These are phyloP conservation scores for Eurotiales sp. DNA, from an alignment of 2,329 filamentous ascomycete genomes.

Conservation along the genomic window DNA sequence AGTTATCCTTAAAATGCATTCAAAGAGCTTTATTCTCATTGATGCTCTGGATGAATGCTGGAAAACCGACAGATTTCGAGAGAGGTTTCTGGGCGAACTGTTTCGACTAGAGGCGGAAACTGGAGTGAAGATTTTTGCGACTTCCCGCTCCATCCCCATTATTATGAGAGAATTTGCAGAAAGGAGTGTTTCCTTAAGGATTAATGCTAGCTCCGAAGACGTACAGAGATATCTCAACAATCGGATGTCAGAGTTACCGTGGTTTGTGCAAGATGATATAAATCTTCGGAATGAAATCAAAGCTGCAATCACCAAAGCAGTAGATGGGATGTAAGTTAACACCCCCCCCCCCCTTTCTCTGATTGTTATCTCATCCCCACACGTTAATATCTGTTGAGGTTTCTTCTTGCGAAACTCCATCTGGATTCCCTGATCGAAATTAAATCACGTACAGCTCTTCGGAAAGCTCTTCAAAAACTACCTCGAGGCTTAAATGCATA, in stretches of 20 bases:
- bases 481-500: slow-evolving; percentile 6
- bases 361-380: not conserved
- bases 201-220: slow-evolving; percentile 3
- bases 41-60: slow-evolving; percentile 22
- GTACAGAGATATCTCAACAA: not conserved
- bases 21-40: slow-evolving; percentile 18
- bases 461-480: slow-evolving; percentile 15
- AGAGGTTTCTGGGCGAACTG: slow-evolving; percentile 16
- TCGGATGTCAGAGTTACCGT: slow-evolving; percentile 12
- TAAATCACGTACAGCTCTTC: no score
- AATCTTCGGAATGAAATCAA: slow-evolving; percentile 19
- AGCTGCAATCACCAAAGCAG: slow-evolving; percentile 5
- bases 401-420: slow-evolving; percentile 14
- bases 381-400: slow-evolving; percentile 8
- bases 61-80: slow-evolving; percentile 9
- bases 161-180: slow-evolving; percentile 19
- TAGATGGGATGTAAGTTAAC: slow-evolving; percentile 20
- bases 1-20: not conserved
- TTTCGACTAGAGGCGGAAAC: slow-evolving; percentile 18
- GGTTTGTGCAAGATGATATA: slow-evolving; percentile 12
- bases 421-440: slow-evolving; percentile 12
- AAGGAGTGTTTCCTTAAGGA: slow-evolving; percentile 4
- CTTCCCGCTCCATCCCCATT: slow-evolving; percentile 25
- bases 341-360: no score
- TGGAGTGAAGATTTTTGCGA: slow-evolving; percentile 23